Evolutionary conservation across 768 basidiomycete genomes (phyloP), one percentile per base, ranked within the genome.

Genomic region (Rhodotorula kratochvilovae): DNA sequence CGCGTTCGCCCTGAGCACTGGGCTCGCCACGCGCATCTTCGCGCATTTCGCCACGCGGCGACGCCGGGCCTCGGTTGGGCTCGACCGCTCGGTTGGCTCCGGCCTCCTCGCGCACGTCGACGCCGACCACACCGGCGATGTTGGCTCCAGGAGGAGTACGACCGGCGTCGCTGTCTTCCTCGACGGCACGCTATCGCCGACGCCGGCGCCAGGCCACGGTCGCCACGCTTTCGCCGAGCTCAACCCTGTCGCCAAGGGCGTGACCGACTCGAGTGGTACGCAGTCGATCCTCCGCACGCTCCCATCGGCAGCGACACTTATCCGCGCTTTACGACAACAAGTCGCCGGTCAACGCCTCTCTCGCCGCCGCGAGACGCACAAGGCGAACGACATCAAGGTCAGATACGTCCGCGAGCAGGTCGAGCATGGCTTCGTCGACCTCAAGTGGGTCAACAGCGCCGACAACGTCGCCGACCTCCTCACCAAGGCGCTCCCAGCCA

Each of bases 41-140:
- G 8, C 42, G 42, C 16, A 33, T 57, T 17, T 57, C 35, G 15
- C 21, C 10, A 12, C 36, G 35, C 4, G 4, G 35, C 16, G n/a
- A 36, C 8, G 55, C 39, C 35, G 55, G 35, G 23, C 33, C 39
- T 35, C 25, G 13, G 3, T 3, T 33, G 12, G 54, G 54, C 54
- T 25, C 8, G 33, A 25, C 15, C 54, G 29, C 31, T 10, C 8
- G 16, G 54, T 33, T 60, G 67, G 75, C 68, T 4, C 7, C 27
- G 78, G 76, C 21, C 68, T 80, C 57, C 57, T 70, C 36, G 45
- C 80, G 50, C 80, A 76, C 62, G 72, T 72, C 50, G 68, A 74
- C 43, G 61, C 79, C 2, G 78, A 80, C 69, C 74, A 78, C 21
- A 76, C 78, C 8, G 59, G 77, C 72, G 79, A 66, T 76, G 77